Evolutionary conservation across 805 yeast species (phyloP).

Genomic region (Kluyveromyces dobzhanskii): DNA sequence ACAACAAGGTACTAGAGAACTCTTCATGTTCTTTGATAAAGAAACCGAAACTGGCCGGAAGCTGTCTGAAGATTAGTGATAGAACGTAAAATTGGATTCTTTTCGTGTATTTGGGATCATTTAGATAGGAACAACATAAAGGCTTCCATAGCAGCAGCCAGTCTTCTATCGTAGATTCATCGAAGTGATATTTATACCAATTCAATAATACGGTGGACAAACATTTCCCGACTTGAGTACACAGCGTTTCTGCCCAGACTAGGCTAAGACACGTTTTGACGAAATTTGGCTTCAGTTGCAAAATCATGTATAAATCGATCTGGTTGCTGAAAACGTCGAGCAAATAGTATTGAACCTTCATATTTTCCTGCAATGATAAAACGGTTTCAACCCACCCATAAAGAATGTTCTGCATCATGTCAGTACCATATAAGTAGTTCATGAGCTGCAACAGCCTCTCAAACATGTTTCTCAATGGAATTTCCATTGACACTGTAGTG

Average conservation of each 20-base stretch:
- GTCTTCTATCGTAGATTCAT: conserved; percentile 8
- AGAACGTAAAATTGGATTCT: conserved; percentile 53
- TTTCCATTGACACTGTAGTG: conserved; percentile 60
- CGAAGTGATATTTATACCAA: conserved; percentile 27
- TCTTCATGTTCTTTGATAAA: conserved; percentile 23
- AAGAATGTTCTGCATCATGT: conserved; percentile 21
- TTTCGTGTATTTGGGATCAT: conserved; percentile 28
- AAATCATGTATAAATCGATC: conserved; percentile 34
- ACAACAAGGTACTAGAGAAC: conserved; percentile 29
- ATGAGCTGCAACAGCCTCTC: conserved; percentile 40
- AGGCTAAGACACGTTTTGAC: conserved; percentile 38
- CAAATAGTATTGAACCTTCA: conserved; percentile 54
- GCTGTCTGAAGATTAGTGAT: conserved; percentile 48
- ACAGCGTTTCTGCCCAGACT: conserved; percentile 50
- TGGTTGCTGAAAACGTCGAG: conserved; percentile 49
- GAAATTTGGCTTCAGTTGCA: conserved; percentile 39
- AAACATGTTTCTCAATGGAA: conserved; percentile 57
- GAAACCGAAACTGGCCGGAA: conserved; percentile 34
- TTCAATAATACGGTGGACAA: conserved; percentile 34
- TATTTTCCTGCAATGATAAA: conserved; percentile 38
- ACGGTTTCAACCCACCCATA: conserved; percentile 39
- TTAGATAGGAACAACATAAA: conserved; percentile 31
- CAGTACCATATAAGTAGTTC: conserved; percentile 18
- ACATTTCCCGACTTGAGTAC: conserved; percentile 59
- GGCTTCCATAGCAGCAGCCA: conserved; percentile 51